Base-by-base conservation (phyloP, 371 early-diverging fungal species). In the Globomyces sp. region DNA sequence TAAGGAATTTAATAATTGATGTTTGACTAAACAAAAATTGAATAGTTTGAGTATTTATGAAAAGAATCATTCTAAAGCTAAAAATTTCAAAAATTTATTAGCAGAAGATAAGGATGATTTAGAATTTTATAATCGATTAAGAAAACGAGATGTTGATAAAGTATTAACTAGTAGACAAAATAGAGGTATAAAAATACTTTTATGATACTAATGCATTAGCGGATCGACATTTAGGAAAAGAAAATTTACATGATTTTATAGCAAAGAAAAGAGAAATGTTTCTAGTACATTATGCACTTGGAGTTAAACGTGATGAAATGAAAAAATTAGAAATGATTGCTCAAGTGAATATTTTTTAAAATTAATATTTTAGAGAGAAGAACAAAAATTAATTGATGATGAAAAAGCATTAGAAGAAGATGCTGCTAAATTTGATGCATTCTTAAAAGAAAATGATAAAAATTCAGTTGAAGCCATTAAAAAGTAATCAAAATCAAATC, bases 391-490 rank as follows among this genome's bases (percentile, higher is more conserved):
- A 37, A 64, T 82, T 46, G 83, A 82, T 59, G 83, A 82, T 52
- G 83, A 82, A 66, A 77, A 79, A 59, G 77, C 79, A 3, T 73
- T 82, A 8, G 83, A 82, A 63, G 83, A 82, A 66, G 83, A 82
- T 55, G 81, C 79, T 8, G 80, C 78, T 44, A 82, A 80, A 65
- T 82, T 82, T 55, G 83, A 82, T 60, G 80, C 80, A 0, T 82
- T 80, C 45, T 67, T 82, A 57, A 82, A 80, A 52, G 83, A 82
- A 58, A 82, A 82, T 57, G 83, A 82, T 69, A 76, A 79, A 57
- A 82, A 82, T 67, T 80, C 79, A 4, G 83, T 82, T 43, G 80
- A 82, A 62, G 83, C 83, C 0, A 82, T 82, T 64, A 80, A 80
- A 68, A 69, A 65, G 24, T 24, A 24, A 24, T 79, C 78, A 50